Evolutionary conservation across 768 basidiomycete genomes (phyloP).

Genomic region (Mycena leptocephala): DNA sequence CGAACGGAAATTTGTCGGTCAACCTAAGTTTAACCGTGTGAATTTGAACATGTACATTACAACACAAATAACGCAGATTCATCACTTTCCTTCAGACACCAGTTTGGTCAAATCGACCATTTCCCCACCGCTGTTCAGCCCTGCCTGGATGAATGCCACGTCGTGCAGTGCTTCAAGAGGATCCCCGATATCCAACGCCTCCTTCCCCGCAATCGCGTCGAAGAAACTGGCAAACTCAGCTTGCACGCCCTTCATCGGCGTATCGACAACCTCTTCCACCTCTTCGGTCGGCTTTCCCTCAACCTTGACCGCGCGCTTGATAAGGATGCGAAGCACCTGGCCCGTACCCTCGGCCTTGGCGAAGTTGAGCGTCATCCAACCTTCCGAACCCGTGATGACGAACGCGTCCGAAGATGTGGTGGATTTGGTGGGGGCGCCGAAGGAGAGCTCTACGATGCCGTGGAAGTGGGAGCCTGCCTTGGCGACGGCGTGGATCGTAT

Average conservation of each 20-base stretch:
- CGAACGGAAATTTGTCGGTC: too few species aligned
- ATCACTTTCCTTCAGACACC: constrained; percentile 39
- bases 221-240: constrained; percentile 75
- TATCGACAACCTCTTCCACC: constrained; percentile 67
- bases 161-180: constrained; percentile 79
- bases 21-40: too few species aligned
- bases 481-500: constrained; percentile 79
- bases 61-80: neutral
- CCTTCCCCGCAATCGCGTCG: constrained; percentile 64
- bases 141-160: constrained; percentile 86
- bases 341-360: constrained; percentile 42
- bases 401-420: constrained; percentile 56
- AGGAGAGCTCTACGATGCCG: constrained; percentile 77
- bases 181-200: constrained; percentile 64
- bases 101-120: constrained; percentile 70
- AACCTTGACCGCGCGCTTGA: constrained; percentile 55
- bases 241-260: constrained; percentile 67
- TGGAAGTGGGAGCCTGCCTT: constrained; percentile 67
- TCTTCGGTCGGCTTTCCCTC: constrained; percentile 60
- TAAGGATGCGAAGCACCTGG: constrained; percentile 53
- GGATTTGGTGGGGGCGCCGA: constrained; percentile 67
- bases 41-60: neutral
- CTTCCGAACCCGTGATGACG: constrained; percentile 75
- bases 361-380: constrained; percentile 69
- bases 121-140: constrained; percentile 76